Evolutionary conservation across 2,329 filamentous ascomycete species (phyloP).

Genomic region (Fusarium sp.): DNA sequence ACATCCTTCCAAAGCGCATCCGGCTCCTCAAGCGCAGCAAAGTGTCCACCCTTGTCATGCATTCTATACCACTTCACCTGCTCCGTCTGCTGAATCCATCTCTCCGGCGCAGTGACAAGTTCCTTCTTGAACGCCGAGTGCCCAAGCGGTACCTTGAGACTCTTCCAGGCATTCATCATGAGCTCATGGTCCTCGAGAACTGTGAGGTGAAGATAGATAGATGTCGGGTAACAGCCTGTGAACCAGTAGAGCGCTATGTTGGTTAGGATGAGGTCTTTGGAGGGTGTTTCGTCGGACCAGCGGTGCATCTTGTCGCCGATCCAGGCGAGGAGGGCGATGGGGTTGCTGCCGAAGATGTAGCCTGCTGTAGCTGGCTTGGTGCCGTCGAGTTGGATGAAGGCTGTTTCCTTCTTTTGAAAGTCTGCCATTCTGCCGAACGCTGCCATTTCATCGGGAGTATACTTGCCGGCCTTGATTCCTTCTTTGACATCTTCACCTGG

Average conservation of each 20-base stretch:
- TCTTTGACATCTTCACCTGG: background rate
- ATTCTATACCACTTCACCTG: conserved; percentile 23
- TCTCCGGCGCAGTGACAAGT: background rate
- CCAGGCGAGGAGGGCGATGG: conserved; percentile 10
- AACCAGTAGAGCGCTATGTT: conserved; percentile 23
- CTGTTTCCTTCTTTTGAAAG: conserved; percentile 10
- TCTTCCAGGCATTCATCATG: conserved; percentile 11
- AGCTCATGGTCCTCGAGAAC: background rate
- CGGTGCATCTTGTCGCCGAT: conserved; percentile 19
- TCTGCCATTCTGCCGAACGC: background rate
- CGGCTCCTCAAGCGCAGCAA: conserved; percentile 29
- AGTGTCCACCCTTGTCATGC: conserved; percentile 27
- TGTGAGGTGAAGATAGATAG: conserved; percentile 7
- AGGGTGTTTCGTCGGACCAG: conserved; percentile 10
- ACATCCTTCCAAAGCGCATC: conserved; percentile 25
- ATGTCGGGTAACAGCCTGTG: conserved; percentile 6
- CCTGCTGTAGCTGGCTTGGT: conserved; percentile 15
- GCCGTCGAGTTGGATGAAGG: conserved; percentile 20
- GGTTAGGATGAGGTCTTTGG: conserved; percentile 7
- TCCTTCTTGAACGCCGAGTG: conserved; percentile 19
- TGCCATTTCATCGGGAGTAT: background rate
- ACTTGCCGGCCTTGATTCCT: background rate
- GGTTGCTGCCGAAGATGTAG: conserved; percentile 7
- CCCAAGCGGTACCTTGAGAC: background rate
- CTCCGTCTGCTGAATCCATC: conserved; percentile 9